Evolutionary conservation across 1,284 basidiomycete species (phyloP).

Genomic region (Moniliophthora roreri): DNA sequence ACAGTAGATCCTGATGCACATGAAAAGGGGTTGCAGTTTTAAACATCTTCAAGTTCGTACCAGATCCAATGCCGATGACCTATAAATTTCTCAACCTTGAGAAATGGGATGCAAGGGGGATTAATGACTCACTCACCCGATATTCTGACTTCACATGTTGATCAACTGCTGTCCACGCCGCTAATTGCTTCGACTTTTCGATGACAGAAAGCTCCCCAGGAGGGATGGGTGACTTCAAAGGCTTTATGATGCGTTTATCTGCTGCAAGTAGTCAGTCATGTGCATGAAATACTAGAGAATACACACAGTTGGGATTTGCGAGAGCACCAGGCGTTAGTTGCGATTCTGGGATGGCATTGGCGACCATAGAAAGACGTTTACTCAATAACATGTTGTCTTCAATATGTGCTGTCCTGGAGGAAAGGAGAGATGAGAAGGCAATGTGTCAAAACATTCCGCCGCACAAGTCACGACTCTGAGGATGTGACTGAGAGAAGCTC

Average conservation of each 20-base stretch:
- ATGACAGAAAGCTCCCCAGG: slow-evolving; percentile 39
- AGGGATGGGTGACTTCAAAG: slow-evolving; percentile 24
- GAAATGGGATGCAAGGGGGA: neutral
- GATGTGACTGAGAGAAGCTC: slow-evolving; percentile 13
- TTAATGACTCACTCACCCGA: slow-evolving; percentile 53
- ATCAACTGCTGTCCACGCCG: slow-evolving; percentile 95
- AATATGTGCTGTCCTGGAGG: neutral
- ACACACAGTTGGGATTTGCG: slow-evolving; percentile 6
- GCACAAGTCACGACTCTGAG: no score
- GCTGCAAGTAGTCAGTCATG: neutral
- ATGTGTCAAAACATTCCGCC: no score
- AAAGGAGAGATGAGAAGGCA: neutral
- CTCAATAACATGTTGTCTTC: slow-evolving; percentile 10
- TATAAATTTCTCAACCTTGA: slow-evolving; percentile 27
- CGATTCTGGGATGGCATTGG: slow-evolving; percentile 11
- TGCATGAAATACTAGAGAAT: neutral
- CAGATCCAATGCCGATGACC: slow-evolving; percentile 91
- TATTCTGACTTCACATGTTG: slow-evolving; percentile 83
- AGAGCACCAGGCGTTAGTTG: slow-evolving; percentile 5
- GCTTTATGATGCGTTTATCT: slow-evolving; percentile 14
- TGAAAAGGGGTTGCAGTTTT: slow-evolving; percentile 3
- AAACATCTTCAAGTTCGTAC: slow-evolving; percentile 33
- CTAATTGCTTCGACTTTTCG: slow-evolving; percentile 85
- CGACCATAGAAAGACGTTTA: slow-evolving; percentile 13
- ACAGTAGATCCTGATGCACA: slow-evolving; percentile 81